Base-by-base conservation (phyloP, 179 eudicot genomes). In the Actinidia polygama region DNA sequence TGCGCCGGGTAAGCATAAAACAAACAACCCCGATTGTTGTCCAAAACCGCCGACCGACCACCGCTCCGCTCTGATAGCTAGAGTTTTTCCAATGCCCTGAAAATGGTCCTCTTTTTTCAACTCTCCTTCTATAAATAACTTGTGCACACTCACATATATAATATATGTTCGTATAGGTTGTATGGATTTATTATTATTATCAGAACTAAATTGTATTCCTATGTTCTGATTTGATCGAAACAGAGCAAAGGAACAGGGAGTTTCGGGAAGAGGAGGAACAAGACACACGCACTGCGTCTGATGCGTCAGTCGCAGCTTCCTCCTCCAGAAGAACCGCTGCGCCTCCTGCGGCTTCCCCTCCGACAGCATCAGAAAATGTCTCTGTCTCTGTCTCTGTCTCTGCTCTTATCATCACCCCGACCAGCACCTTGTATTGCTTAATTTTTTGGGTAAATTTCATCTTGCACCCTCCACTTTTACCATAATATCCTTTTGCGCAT, bases 261-360 rank as follows among this genome's bases (percentile, higher is more conserved):
- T 14, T 75, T 54, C 40, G 50, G 78, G 64, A 55, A 75, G 64
- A 75, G 63, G 62, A 23, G 78, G 78, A 75, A 75, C 47, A 75
- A 55, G 78, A 75, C 64, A 54, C 63, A 75, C 50, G 0, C 62
- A 26, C 8, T 75, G 78, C 50, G 50, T 75, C 10, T 47, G 24
- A 6, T 75, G 63, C 24, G 50, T 63, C 47, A 46, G 78, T 47
- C 47, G 61, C 49, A 75, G 78, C 63, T 75, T 74, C 78, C 49
- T 49, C 5, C 75, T 71, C 75, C 75, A 71, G 75, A 71, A 71
- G 54, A 71, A 26, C 59, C 40, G 61, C 14, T 75, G 63, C 46
- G 47, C 64, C 62, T 75, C 78, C 12, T 55, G 78, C 5, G 50
- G 64, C 63, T 75, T 54, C 5, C 79, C 66, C 26, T 75, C 79